Evolutionary conservation across 2,329 filamentous ascomycete genomes (phyloP).

Genomic region (Thielaviopsis euricoi): DNA sequence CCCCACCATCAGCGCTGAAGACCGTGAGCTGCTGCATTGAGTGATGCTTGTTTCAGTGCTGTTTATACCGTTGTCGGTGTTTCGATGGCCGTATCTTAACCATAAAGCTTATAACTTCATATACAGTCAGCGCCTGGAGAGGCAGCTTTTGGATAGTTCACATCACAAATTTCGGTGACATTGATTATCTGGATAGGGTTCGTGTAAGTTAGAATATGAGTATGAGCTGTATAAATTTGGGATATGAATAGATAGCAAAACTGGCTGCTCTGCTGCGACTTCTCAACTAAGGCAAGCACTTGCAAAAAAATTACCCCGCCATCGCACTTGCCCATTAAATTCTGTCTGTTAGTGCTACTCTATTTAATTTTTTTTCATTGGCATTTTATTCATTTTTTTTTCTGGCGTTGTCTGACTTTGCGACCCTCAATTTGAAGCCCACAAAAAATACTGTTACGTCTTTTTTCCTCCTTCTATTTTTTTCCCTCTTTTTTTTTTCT

Average conservation of each 20-base stretch:
- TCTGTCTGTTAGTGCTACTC: not conserved
- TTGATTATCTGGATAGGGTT: too few species aligned
- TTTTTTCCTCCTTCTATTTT: not conserved
- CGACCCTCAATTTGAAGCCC: not conserved
- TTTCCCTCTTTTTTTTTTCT: not conserved
- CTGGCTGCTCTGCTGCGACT: too few species aligned
- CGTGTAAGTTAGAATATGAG: too few species aligned
- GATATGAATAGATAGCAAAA: too few species aligned
- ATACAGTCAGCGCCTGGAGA: too few species aligned
- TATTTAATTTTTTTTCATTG: conserved; percentile 1
- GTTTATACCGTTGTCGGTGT: not conserved
- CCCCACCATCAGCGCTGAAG: not conserved
- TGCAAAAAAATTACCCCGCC: not conserved
- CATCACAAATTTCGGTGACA: too few species aligned
- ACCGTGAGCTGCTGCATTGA: not conserved
- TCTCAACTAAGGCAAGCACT: not conserved
- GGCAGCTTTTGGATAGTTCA: too few species aligned
- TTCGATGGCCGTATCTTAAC: not conserved
- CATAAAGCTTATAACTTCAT: too few species aligned
- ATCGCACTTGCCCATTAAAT: not conserved
- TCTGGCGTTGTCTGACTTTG: not conserved
- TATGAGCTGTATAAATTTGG: too few species aligned
- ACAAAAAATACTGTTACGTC: not conserved
- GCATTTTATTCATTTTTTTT: not conserved
- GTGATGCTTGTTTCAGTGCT: not conserved